Percentiles rank a stretch among this genome's conserved stretches.
phyloP scores from a whole-genome alignment of 139 green algal species.

The Microglena sp. region DNA sequence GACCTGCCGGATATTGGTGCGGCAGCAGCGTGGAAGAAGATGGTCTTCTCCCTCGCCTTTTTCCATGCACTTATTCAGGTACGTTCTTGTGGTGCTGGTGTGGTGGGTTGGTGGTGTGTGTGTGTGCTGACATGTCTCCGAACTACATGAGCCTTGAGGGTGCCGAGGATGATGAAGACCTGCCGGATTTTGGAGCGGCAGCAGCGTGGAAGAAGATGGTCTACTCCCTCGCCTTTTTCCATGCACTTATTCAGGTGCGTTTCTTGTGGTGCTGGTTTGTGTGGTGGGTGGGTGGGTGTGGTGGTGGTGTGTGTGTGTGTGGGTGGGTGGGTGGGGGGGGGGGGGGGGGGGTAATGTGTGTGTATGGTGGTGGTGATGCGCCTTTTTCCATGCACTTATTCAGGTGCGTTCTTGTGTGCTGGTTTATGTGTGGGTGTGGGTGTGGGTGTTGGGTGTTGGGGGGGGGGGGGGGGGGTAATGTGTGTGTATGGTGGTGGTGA shows the following conservation, averaged over 20 bases:
- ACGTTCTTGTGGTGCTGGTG: too few species aligned
- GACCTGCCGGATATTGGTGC: background rate
- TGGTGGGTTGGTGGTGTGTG: too few species aligned
- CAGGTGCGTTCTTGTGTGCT: too few species aligned
- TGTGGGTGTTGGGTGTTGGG: too few species aligned
- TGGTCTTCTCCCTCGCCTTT: constrained; percentile 56
- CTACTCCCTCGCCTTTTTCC: constrained; percentile 60
- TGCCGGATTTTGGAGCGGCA: background rate
- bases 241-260: constrained; percentile 70
- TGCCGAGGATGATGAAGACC: background rate
- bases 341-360: constrained; percentile 57
- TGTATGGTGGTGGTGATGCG: too few species aligned
- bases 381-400: constrained; percentile 71
- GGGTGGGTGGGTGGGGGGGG: constrained; percentile 22
- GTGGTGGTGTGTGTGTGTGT: too few species aligned
- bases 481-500: too few species aligned
- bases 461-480: constrained; percentile 64
- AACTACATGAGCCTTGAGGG: constrained; percentile 1
- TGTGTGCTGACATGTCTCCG: constrained; percentile 38
- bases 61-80: constrained; percentile 75
- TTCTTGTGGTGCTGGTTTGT: too few species aligned
- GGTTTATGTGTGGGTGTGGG: too few species aligned
- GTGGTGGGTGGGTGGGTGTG: too few species aligned
- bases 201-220: constrained; percentile 54
- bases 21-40: constrained; percentile 38